Base-by-base conservation (phyloP, 179 eudicot species). In the Beta corolliflora region DNA sequence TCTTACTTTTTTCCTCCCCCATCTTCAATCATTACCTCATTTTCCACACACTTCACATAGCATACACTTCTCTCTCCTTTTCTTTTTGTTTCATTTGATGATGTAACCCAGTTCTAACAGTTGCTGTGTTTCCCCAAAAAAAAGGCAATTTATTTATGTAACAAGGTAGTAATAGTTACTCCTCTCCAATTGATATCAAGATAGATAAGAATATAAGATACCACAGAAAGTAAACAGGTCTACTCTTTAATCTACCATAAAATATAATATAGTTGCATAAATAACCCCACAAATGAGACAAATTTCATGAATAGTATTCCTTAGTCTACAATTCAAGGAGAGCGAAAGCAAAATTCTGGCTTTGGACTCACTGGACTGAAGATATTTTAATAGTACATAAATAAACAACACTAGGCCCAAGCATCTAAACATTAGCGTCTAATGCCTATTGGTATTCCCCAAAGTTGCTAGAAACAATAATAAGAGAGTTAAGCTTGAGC, bases 401-500 rank as follows among this genome's bases (percentile, higher is more conserved):
- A 66, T 15, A 14, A 29, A 29, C 5, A 67, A 7, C 41, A 36
- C 41, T 36, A 3, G 41, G 41, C 41, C 41, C 41, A 36, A 36
- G 41, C 41, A 36, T 36, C 41, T 36, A 3, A 36, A 36, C 41
- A 36, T 36, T 36, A 36, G 41, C 41, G 1, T 36, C 41, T 36
- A 36, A 54, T 15, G 5, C n/a, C 74, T n/a, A n/a, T 46, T 48
- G 50, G 4, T 16, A 71, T n/a, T 71, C n/a, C 63, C 64, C 46
- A n/a, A 52, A 13, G 29, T 21, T 9, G 41, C n/a, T 21, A 36
- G 46, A 72, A 18, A 50, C 8, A n/a, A 12, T 70, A 4, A 18
- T 69, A 69, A 7, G 25, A 46, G 76, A 54, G 21, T 25, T 41
- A 48, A 63, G 77, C 66, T 66, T 58, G 15, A 81, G 23, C n/a